A percentile compares a stretch with the other conserved stretches of the same genome.
These are phyloP conservation scores for Juglanconis oblonga DNA, from an alignment of 2,329 filamentous ascomycete genomes.

Conservation along the genomic window DNA sequence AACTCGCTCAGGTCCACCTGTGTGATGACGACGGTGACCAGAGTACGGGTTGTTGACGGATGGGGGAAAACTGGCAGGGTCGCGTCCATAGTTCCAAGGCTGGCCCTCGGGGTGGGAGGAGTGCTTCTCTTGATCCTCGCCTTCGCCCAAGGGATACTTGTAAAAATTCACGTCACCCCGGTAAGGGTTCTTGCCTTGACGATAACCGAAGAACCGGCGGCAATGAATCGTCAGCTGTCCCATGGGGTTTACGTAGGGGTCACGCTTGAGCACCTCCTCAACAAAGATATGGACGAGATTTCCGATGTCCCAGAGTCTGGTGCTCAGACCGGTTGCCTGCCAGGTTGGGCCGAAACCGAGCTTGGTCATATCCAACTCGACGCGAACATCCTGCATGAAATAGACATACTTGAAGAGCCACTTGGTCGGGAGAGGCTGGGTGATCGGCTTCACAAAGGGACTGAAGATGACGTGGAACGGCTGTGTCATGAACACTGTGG, in stretches of 20 bases:
- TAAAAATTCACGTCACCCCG: neutral
- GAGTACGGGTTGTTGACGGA: conserved; percentile 14
- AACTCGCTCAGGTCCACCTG: neutral
- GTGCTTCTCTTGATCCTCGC: neutral
- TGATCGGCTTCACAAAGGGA: conserved; percentile 30
- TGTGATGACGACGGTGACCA: conserved; percentile 14
- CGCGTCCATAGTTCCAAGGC: conserved; percentile 1
- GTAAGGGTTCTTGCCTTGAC: conserved; percentile 5
- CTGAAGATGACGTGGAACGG: conserved; percentile 38
- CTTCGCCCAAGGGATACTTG: neutral
- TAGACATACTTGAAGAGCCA: conserved; percentile 34
- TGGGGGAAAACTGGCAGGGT: conserved; percentile 11
- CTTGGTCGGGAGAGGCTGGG: conserved; percentile 33
- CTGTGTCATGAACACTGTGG: conserved; percentile 31
- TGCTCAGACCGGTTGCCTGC: conserved; percentile 23
- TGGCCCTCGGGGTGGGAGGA: neutral
- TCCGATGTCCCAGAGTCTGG: conserved; percentile 26
- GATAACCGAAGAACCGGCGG: conserved; percentile 31
- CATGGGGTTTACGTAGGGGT: conserved; percentile 22
- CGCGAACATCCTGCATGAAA: conserved; percentile 33
- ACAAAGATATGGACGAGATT: conserved; percentile 28
- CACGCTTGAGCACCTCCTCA: conserved; percentile 21
- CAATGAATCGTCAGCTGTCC: conserved; percentile 32
- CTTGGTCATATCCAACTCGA: conserved; percentile 41
- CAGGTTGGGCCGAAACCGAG: conserved; percentile 30